Evolutionary conservation across 768 basidiomycete species (phyloP).

Genomic region (Lentinula guzmanii): DNA sequence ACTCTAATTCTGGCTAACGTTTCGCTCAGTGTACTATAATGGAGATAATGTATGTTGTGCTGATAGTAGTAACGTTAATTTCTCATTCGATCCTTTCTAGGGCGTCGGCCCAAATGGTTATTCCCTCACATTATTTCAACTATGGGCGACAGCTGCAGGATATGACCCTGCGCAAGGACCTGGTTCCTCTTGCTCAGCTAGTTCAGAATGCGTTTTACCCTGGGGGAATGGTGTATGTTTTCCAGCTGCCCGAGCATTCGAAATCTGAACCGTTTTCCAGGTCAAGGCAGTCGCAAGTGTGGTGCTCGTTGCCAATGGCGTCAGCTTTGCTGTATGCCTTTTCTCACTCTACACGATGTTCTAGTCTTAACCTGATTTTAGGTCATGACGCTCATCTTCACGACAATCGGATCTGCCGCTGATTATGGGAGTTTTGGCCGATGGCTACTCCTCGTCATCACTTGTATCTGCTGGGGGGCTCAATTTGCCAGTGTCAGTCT

Average conservation of each 20-base stretch:
- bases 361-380: slow-evolving; percentile 14
- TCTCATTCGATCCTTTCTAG: slow-evolving; percentile 21
- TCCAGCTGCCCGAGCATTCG: not conserved
- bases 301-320: slow-evolving; percentile 71
- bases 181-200: slow-evolving; percentile 58
- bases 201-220: slow-evolving; percentile 74
- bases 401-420: slow-evolving; percentile 68
- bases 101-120: slow-evolving; percentile 66
- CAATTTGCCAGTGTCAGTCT: slow-evolving; percentile 75
- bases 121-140: slow-evolving; percentile 72
- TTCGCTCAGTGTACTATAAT: slow-evolving; percentile 64
- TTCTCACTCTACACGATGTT: not conserved
- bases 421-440: slow-evolving; percentile 75
- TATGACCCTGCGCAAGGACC: slow-evolving; percentile 66
- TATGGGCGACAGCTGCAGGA: slow-evolving; percentile 64
- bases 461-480: slow-evolving; percentile 73
- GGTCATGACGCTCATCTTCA: slow-evolving; percentile 80
- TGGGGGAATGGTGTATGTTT: slow-evolving; percentile 41
- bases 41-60: slow-evolving; percentile 59
- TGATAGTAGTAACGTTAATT: not conserved
- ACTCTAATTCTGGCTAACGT: not conserved
- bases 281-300: slow-evolving; percentile 55
- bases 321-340: slow-evolving; percentile 61
- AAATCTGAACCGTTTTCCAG: not conserved
- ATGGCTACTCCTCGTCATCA: slow-evolving; percentile 69